Conservation (phyloP, 2,329 filamentous ascomycete genomes). For the Akanthomyces lecanii region DNA sequence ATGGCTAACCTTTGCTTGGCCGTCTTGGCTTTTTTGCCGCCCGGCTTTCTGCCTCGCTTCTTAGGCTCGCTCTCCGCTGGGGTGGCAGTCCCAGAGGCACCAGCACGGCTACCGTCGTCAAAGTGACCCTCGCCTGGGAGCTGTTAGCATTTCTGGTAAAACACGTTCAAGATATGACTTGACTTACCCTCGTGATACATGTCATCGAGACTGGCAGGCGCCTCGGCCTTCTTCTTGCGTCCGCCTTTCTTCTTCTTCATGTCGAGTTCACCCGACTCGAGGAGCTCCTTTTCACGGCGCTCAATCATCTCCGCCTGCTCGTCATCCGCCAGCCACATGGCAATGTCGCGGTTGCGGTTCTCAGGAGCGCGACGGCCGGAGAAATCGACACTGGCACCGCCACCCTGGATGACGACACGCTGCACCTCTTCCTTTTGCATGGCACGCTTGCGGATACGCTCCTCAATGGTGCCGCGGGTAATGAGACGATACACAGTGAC, state of each 20-base stretch:
- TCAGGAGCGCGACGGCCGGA: slow-evolving; percentile 83
- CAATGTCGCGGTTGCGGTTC: slow-evolving; percentile 96
- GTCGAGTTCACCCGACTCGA: slow-evolving; percentile 65
- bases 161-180: no score
- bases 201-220: slow-evolving; percentile 73
- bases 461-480: slow-evolving; percentile 93
- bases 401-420: slow-evolving; percentile 91
- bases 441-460: slow-evolving; percentile 93
- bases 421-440: slow-evolving; percentile 98
- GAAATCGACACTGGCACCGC: slow-evolving; percentile 90
- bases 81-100: slow-evolving; percentile 73
- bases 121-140: slow-evolving; percentile 86
- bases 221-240: slow-evolving; percentile 52
- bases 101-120: slow-evolving; percentile 73
- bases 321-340: slow-evolving; percentile 97
- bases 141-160: slow-evolving; percentile 23
- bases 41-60: slow-evolving; percentile 53
- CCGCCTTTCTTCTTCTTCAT: slow-evolving; percentile 61
- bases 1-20: slow-evolving; percentile 65
- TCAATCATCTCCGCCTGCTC: slow-evolving; percentile 94
- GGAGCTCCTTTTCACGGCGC: slow-evolving; percentile 81
- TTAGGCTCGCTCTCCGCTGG: slow-evolving; percentile 59
- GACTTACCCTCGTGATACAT: slow-evolving; percentile 97
- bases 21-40: slow-evolving; percentile 58
- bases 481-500: slow-evolving; percentile 98